Evolutionary conservation across 1,284 basidiomycete species (phyloP), one percentile per base, ranked within the genome.

Genomic region (Ceraceosorus guamensis): DNA sequence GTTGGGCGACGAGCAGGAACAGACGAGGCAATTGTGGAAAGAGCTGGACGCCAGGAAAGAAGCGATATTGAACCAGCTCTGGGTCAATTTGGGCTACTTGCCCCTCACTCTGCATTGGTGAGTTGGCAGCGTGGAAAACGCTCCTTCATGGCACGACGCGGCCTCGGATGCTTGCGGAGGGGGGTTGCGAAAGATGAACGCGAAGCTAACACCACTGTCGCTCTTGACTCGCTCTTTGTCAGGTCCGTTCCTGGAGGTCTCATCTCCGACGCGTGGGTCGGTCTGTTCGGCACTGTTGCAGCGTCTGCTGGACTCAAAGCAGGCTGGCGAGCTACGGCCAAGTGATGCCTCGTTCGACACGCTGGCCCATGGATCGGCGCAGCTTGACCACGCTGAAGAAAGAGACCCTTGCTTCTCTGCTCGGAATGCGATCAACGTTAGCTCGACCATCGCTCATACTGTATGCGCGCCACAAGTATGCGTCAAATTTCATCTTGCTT

Each of bases 21-120:
- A 63, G 52, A 75, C 73, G 13, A 57, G 68, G 16, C 61, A 60
- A 33, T 63, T 75, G 64, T 75, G 73, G 73, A 58, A 67, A 50
- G 70, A 72, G 39, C 53, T 76, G 41, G 67, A 67, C 32, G 61
- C 82, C 62, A 78, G 80, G 61, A 86, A 86, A 82, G 81, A 83
- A 60, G 82, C 85, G 13, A 84, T 87, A 57, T 83, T 84, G 80
- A 85, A 83, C 58, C 87, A 90, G 64, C 71, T 87, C 30, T 78
- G 87, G 49, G 83, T 84, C 48, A 91, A 90, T 68, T 60, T 86
- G 4, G 84, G 83, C 34, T 87, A 89, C 73, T 77, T 90, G 43
- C 89, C 89, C 3, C 76, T 89, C 55, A 87, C 89, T 4, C 76
- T 89, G 50, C 89, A 91, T 73, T 91, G 88, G 89, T 88, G 63